These are phyloP conservation scores for Skeletonema grethae DNA, from an alignment of 108 stramenopile genomes.

Conservation along the genomic window DNA sequence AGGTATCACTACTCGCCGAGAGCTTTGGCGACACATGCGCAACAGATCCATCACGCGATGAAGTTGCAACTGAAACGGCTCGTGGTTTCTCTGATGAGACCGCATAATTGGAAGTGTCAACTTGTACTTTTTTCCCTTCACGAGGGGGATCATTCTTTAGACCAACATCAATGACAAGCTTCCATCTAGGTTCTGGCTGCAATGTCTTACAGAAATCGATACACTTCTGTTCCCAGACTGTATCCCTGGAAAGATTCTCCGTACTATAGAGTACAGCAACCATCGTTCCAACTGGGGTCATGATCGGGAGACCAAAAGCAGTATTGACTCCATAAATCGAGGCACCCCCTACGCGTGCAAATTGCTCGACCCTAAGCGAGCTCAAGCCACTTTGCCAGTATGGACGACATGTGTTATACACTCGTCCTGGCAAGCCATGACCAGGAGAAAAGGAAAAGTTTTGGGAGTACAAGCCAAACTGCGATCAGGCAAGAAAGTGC, in stretches of 20 bases:
- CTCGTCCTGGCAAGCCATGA: slow-evolving; percentile 71
- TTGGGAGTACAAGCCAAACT: slow-evolving; percentile 71
- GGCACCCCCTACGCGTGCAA: slow-evolving; percentile 74
- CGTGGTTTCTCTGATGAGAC: slow-evolving; percentile 1
- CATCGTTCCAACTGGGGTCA: slow-evolving; percentile 61
- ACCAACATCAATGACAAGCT: slow-evolving; percentile 63
- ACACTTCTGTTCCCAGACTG: slow-evolving; percentile 29
- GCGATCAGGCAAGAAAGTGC: slow-evolving; percentile 12
- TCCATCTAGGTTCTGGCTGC: slow-evolving; percentile 74
- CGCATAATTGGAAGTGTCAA: not conserved
- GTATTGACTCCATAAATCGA: slow-evolving; percentile 75
- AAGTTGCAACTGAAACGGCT: slow-evolving; percentile 5
- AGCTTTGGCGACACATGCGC: not conserved
- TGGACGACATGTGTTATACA: slow-evolving; percentile 51
- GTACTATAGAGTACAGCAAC: slow-evolving; percentile 70
- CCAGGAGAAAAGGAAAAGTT: slow-evolving; percentile 78
- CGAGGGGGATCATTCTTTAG: slow-evolving; percentile 2
- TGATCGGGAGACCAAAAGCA: slow-evolving; percentile 66
- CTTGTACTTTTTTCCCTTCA: slow-evolving; percentile 3
- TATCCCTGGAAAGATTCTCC: slow-evolving; percentile 43
- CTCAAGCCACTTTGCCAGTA: slow-evolving; percentile 63
- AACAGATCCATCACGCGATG: not conserved
- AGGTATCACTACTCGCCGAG: not conserved
- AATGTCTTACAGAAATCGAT: slow-evolving; percentile 46
- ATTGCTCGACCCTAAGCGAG: slow-evolving; percentile 48